Evolutionary conservation across 139 green algal genomes (phyloP).

Genomic region (Ettlia oleoabundans): DNA sequence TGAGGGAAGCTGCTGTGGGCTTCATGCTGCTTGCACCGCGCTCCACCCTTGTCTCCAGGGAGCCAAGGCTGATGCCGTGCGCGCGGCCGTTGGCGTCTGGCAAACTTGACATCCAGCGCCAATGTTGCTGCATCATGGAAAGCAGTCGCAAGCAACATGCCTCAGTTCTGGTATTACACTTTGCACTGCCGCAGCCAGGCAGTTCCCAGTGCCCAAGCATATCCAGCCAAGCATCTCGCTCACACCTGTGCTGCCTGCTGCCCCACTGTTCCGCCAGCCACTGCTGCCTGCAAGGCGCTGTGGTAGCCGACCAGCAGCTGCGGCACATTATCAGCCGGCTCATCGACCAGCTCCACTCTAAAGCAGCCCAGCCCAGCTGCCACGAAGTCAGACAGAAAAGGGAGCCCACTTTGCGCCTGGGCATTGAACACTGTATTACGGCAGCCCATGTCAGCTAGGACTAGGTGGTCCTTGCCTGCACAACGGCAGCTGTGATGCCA

Average conservation of each 20-base stretch:
- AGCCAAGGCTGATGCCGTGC: slow-evolving; percentile 60
- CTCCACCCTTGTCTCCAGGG: slow-evolving; percentile 53
- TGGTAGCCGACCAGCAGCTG: slow-evolving; percentile 74
- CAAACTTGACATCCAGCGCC: slow-evolving; percentile 52
- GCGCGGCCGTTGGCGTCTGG: slow-evolving; percentile 59
- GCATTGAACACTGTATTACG: slow-evolving; percentile 92
- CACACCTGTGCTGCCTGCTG: not conserved
- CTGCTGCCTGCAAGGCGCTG: not conserved
- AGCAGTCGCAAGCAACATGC: not conserved
- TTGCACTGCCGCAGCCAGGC: not conserved
- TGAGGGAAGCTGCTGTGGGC: slow-evolving; percentile 40
- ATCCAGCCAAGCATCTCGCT: not conserved
- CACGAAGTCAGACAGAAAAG: slow-evolving; percentile 31
- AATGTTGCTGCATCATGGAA: slow-evolving; percentile 41
- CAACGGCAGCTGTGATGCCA: too few relatives aligned
- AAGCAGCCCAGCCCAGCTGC: slow-evolving; percentile 33
- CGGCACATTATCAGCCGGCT: slow-evolving; percentile 62
- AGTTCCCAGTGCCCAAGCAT: not conserved
- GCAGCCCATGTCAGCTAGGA: slow-evolving; percentile 87
- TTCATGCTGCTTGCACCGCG: slow-evolving; percentile 40
- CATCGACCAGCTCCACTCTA: slow-evolving; percentile 87
- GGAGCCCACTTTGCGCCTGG: slow-evolving; percentile 58
- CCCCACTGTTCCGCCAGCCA: not conserved
- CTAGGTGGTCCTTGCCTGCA: slow-evolving; percentile 72
- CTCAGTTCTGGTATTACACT: too few relatives aligned